A percentile compares a stretch with the other conserved stretches of the same genome.
Evolutionary conservation across 805 yeast species (phyloP).

Genomic region (Wickerhamiella vanderwaltii): DNA sequence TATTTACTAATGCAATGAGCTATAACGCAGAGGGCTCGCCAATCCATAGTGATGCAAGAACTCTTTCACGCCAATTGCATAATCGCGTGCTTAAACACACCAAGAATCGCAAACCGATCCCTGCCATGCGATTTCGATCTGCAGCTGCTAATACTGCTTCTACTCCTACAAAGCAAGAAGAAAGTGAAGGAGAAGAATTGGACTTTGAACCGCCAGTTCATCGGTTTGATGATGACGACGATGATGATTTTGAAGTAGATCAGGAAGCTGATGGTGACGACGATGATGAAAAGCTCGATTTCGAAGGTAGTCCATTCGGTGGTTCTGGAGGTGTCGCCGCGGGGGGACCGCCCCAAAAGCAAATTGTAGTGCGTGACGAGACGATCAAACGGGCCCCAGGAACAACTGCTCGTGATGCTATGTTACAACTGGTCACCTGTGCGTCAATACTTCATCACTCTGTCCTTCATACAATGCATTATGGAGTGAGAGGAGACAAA

Average conservation of each 20-base stretch:
- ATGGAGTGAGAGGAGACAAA: constrained; percentile 17
- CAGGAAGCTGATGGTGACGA: constrained; percentile 23
- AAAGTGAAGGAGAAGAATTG: constrained; percentile 23
- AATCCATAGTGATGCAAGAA: constrained; percentile 58
- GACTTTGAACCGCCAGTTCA: constrained; percentile 22
- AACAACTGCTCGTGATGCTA: constrained; percentile 17
- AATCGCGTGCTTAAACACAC: constrained; percentile 19
- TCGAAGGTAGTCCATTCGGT: constrained; percentile 10
- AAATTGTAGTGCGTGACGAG: constrained; percentile 20
- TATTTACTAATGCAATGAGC: constrained; percentile 66
- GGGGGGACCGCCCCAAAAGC: constrained; percentile 17
- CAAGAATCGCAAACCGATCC: constrained; percentile 7
- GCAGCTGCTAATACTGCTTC: no score
- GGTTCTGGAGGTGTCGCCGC: no score
- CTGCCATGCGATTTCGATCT: neutral
- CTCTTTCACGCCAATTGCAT: constrained; percentile 41
- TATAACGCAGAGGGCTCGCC: constrained; percentile 66
- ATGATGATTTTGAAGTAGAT: constrained; percentile 16
- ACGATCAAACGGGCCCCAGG: constrained; percentile 19
- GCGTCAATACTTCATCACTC: constrained; percentile 15
- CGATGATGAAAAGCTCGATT: constrained; percentile 19
- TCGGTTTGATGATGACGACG: constrained; percentile 17
- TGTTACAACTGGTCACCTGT: constrained; percentile 21
- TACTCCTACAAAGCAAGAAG: constrained; percentile 18
- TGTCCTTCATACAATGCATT: constrained; percentile 6